These are phyloP conservation scores for Stemphylium lycopersici DNA, from an alignment of 2,329 filamentous ascomycete genomes.

Conservation along the genomic window DNA sequence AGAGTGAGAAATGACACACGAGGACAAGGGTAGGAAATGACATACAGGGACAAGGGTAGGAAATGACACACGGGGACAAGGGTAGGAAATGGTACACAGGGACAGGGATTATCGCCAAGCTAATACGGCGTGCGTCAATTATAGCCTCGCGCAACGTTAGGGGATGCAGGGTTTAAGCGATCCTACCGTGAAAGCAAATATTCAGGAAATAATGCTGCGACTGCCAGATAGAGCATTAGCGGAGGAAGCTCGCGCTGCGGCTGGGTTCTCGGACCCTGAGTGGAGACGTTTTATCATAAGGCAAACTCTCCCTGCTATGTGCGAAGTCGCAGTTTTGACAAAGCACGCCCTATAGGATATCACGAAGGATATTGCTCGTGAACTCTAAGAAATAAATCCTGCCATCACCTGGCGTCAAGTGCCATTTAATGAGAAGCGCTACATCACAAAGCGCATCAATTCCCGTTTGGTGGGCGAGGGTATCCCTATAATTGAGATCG, in stretches of 20 bases:
- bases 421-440: neutral
- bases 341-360: too few species aligned
- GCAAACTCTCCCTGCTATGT: too few species aligned
- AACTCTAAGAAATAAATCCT: neutral
- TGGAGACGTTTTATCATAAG: constrained; percentile 3
- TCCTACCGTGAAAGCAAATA: neutral
- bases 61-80: neutral
- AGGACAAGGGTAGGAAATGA: neutral
- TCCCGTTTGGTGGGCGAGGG: neutral
- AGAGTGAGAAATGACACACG: neutral
- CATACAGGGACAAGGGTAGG: too few species aligned
- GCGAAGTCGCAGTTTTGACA: too few species aligned
- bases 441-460: neutral
- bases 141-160: too few species aligned
- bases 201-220: too few species aligned
- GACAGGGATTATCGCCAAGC: neutral
- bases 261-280: neutral
- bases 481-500: neutral
- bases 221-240: neutral
- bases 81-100: too few species aligned
- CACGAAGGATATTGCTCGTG: neutral
- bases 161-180: neutral
- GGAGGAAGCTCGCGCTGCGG: neutral
- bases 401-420: neutral
- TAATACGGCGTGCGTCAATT: too few species aligned